These are phyloP conservation scores for Bondarzewia mesenterica DNA, from an alignment of 1,284 basidiomycete genomes.

Conservation along the genomic window DNA sequence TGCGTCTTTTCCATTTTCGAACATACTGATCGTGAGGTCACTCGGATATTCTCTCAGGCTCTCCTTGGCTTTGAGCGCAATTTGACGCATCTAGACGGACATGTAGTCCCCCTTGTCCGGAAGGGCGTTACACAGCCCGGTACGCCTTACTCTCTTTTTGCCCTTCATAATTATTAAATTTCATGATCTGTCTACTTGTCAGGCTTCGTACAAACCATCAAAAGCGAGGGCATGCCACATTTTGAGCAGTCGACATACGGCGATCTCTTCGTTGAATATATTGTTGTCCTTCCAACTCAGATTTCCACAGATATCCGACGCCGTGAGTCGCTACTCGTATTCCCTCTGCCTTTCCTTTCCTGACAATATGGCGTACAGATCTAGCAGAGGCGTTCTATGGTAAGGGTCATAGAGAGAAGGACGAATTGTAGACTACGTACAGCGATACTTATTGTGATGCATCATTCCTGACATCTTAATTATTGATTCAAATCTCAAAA, in stretches of 20 bases:
- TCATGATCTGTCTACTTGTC: conserved; percentile 5
- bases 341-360: conserved; percentile 1
- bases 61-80: conserved; percentile 78
- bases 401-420: conserved; percentile 28
- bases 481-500: conserved; percentile 4
- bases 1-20: no score
- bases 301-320: conserved; percentile 56
- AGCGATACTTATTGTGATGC: not conserved
- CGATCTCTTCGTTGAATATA: conserved; percentile 87
- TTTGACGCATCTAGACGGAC: conserved; percentile 86
- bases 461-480: not conserved
- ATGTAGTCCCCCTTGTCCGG: conserved; percentile 64
- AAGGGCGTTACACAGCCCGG: conserved; percentile 86
- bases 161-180: not conserved
- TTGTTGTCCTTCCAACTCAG: conserved; percentile 74
- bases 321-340: conserved; percentile 38
- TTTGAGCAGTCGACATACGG: conserved; percentile 60
- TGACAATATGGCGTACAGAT: conserved; percentile 29
- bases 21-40: not conserved
- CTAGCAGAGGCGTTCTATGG: conserved; percentile 47
- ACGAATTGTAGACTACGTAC: conserved; percentile 39
- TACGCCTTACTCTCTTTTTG: conserved; percentile 18
- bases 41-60: conserved; percentile 52
- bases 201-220: conserved; percentile 81
- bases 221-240: conserved; percentile 85